Evolutionary conservation across 495 filamentous ascomycete genomes (phyloP).

Genomic region (Penicillium longicatenatum): DNA sequence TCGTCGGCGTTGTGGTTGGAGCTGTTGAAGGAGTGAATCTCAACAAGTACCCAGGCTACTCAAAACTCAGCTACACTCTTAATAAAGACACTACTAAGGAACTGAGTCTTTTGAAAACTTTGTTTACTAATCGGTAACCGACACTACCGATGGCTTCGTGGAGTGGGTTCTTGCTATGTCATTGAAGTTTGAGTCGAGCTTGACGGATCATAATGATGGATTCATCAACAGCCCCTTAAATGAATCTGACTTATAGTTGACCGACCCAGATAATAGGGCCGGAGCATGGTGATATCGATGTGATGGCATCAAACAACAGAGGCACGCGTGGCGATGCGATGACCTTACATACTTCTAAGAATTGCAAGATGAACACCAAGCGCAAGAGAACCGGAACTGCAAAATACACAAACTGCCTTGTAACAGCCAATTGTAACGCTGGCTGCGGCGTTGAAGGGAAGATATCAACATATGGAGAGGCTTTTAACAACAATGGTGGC

Average conservation of each 20-base stretch:
- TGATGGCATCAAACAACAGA: constrained; percentile 39
- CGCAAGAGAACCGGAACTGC: constrained; percentile 36
- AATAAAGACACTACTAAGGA: constrained; percentile 46
- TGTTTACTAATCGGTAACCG: constrained; percentile 46
- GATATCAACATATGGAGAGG: constrained; percentile 34
- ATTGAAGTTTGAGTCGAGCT: neutral
- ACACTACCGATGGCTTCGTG: constrained; percentile 46
- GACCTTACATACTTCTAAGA: constrained; percentile 37
- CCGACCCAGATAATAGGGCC: constrained; percentile 49
- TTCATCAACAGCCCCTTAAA: constrained; percentile 18
- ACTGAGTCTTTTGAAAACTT: constrained; percentile 48
- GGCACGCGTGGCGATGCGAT: constrained; percentile 33
- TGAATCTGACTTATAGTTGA: constrained; percentile 44
- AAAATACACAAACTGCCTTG: constrained; percentile 21
- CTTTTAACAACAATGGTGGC: constrained; percentile 41
- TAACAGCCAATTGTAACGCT: constrained; percentile 29
- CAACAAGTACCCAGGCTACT: constrained; percentile 48
- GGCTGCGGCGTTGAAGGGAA: constrained; percentile 41
- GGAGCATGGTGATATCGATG: constrained; percentile 42
- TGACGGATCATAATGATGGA: constrained; percentile 17
- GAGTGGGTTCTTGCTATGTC: constrained; percentile 18
- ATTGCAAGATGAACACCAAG: constrained; percentile 42
- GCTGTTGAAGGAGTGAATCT: constrained; percentile 45
- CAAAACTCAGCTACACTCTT: constrained; percentile 42
- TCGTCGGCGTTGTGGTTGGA: constrained; percentile 49